A percentile compares a stretch with the other conserved stretches of the same genome.
Conservation (phyloP, 2,329 filamentous ascomycete species). For the Pestalotiopsis sp. region DNA sequence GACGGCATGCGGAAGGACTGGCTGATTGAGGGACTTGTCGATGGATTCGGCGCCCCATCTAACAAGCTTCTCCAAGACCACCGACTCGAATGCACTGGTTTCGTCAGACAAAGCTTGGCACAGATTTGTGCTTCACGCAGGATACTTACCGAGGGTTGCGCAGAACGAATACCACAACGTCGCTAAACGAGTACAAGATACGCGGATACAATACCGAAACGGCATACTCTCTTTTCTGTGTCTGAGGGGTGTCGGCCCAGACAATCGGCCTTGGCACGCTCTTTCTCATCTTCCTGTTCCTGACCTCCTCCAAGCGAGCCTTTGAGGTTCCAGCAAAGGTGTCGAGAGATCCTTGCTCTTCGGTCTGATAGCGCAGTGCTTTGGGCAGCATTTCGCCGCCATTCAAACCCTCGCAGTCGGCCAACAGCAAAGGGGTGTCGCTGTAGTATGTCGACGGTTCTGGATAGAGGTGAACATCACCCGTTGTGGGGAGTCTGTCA, state of each 20-base stretch:
- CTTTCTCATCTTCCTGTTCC: conserved; percentile 3
- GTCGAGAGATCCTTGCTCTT: conserved; percentile 1
- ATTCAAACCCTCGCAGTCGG: conserved; percentile 49
- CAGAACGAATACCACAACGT: conserved; percentile 40
- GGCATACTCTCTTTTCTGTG: conserved; percentile 29
- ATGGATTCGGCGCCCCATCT: conserved; percentile 47
- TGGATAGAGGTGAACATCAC: conserved; percentile 46
- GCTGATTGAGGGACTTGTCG: conserved; percentile 51
- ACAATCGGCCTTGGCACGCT: conserved; percentile 10
- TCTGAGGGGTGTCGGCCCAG: conserved; percentile 27
- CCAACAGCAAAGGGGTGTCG: conserved; percentile 40
- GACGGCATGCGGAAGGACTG: conserved; percentile 48
- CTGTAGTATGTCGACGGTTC: conserved; percentile 39
- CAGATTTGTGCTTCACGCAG: background rate
- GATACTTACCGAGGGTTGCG: conserved; percentile 31
- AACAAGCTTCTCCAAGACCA: conserved; percentile 37
- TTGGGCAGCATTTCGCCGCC: conserved; percentile 37
- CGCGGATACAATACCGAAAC: conserved; percentile 38
- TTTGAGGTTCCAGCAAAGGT: background rate
- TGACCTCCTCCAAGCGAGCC: conserved; percentile 15
- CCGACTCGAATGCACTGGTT: conserved; percentile 32
- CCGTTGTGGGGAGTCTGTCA: conserved; percentile 40
- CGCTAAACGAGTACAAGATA: conserved; percentile 40
- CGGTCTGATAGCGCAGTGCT: conserved; percentile 6
- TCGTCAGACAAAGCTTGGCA: conserved; percentile 6